Evolutionary conservation across 805 yeast genomes (phyloP).

Genomic region (Barnettozyma botsteinii): DNA sequence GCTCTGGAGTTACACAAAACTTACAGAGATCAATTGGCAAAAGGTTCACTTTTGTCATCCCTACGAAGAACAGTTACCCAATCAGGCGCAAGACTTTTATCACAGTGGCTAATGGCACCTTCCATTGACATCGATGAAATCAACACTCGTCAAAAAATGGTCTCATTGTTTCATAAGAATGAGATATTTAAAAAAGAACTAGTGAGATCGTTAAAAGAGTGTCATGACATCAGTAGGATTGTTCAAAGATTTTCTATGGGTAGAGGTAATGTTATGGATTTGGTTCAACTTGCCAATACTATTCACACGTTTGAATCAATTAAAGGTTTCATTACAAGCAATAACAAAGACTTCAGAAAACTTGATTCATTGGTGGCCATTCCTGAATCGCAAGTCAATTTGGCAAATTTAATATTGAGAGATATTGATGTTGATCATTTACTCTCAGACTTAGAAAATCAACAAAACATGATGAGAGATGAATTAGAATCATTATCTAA

Average conservation of each 20-base stretch:
- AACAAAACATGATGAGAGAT: slow-evolving; percentile 5
- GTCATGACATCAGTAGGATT: slow-evolving; percentile 55
- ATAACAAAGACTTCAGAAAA: slow-evolving; percentile 24
- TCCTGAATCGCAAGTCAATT: slow-evolving; percentile 33
- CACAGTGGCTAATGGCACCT: slow-evolving; percentile 82
- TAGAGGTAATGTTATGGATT: slow-evolving; percentile 38
- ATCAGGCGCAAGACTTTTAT: slow-evolving; percentile 74
- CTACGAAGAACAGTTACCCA: slow-evolving; percentile 71
- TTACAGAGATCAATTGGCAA: slow-evolving; percentile 46
- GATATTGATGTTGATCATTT: slow-evolving; percentile 36
- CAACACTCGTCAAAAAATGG: slow-evolving; percentile 46
- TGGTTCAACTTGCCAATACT: slow-evolving; percentile 39
- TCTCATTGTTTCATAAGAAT: slow-evolving; percentile 36
- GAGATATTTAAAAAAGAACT: slow-evolving; percentile 27
- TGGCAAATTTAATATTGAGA: slow-evolving; percentile 38
- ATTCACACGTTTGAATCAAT: slow-evolving; percentile 32
- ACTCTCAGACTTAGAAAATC: slow-evolving; percentile 1
- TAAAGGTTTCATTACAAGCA: slow-evolving; percentile 14
- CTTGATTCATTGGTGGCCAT: slow-evolving; percentile 22
- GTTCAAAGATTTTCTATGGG: slow-evolving; percentile 53
- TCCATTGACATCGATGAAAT: slow-evolving; percentile 55
- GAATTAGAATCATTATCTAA: slow-evolving; percentile 3
- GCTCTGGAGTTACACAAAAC: slow-evolving; percentile 68
- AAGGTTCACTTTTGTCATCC: slow-evolving; percentile 67
- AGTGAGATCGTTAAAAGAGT: slow-evolving; percentile 33